A percentile compares a stretch with the other conserved stretches of the same genome.
These are phyloP conservation scores for Aspergillus sp. DNA, from an alignment of 2,329 filamentous ascomycete genomes.

Conservation along the genomic window DNA sequence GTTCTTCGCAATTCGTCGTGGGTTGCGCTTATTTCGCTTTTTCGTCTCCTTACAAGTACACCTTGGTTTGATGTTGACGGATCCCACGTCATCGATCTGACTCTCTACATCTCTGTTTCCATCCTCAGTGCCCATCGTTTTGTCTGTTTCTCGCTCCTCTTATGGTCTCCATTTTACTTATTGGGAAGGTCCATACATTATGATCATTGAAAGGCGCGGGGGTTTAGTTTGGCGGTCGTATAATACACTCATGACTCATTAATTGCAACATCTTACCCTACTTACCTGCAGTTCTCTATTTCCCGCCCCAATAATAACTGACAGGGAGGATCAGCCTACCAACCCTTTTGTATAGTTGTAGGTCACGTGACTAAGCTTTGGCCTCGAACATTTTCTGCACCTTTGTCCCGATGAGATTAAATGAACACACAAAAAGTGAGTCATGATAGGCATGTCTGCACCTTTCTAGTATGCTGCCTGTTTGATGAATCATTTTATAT, in stretches of 20 bases:
- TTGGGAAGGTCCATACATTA: constrained; percentile 17
- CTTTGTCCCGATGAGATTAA: not conserved
- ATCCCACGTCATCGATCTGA: constrained; percentile 19
- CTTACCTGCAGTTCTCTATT: not conserved
- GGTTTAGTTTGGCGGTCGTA: constrained; percentile 26
- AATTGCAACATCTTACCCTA: constrained; percentile 11
- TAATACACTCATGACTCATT: constrained; percentile 19
- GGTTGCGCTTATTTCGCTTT: constrained; percentile 24
- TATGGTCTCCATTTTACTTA: constrained; percentile 15
- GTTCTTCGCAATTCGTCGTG: constrained; percentile 48
- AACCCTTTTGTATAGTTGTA: not conserved
- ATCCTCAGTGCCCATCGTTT: constrained; percentile 12
- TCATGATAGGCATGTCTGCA: not conserved
- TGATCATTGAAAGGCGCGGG: constrained; percentile 33
- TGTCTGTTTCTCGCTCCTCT: constrained; percentile 18
- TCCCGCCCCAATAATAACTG: constrained; percentile 1
- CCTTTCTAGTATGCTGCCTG: not conserved
- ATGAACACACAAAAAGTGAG: not conserved
- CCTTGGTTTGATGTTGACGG: constrained; percentile 29
- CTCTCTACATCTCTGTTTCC: constrained; percentile 16
- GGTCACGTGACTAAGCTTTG: constrained; percentile 18
- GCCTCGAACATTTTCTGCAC: constrained; percentile 5
- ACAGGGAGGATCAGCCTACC: not conserved
- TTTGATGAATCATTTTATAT: not conserved
- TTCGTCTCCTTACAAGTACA: constrained; percentile 20